Evolutionary conservation across 352 stramenopile species (phyloP).

Genomic region (Globisporangium emineosum): DNA sequence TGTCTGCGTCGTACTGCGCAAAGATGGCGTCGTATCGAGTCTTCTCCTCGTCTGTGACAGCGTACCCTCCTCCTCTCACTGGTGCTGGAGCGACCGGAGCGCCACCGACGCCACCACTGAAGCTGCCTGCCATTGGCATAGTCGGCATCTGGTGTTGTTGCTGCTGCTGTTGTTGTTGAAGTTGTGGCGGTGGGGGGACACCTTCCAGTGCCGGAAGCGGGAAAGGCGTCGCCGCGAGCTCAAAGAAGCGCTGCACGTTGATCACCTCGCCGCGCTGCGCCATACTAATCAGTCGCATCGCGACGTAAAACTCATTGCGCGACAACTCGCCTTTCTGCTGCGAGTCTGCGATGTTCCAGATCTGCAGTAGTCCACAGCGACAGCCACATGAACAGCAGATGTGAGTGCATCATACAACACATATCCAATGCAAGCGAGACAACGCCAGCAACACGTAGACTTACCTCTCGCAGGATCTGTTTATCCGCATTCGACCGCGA

Average conservation of each 20-base stretch:
- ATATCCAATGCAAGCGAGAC: neutral
- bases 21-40: slow-evolving; percentile 91
- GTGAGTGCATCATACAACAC: neutral
- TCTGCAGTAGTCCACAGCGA: slow-evolving; percentile 25
- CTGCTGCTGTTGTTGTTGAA: slow-evolving; percentile 10
- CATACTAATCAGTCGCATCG: slow-evolving; percentile 85
- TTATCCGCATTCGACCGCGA: slow-evolving; percentile 90
- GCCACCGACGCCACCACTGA: neutral
- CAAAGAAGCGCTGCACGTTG: slow-evolving; percentile 62
- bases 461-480: slow-evolving; percentile 64
- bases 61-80: slow-evolving; percentile 44
- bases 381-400: neutral
- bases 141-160: slow-evolving; percentile 1
- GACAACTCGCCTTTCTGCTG: slow-evolving; percentile 74
- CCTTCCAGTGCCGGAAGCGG: slow-evolving; percentile 66
- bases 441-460: neutral
- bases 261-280: slow-evolving; percentile 71
- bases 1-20: slow-evolving; percentile 88
- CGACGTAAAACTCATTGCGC: slow-evolving; percentile 81
- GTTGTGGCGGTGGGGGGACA: slow-evolving; percentile 37
- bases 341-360: slow-evolving; percentile 77
- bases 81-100: neutral
- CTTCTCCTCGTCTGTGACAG: slow-evolving; percentile 87
- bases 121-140: slow-evolving; percentile 1
- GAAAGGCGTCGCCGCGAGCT: slow-evolving; percentile 53